These are phyloP conservation scores for Penicillium brevicompactum DNA, from an alignment of 2,329 filamentous ascomycete genomes.

Conservation along the genomic window DNA sequence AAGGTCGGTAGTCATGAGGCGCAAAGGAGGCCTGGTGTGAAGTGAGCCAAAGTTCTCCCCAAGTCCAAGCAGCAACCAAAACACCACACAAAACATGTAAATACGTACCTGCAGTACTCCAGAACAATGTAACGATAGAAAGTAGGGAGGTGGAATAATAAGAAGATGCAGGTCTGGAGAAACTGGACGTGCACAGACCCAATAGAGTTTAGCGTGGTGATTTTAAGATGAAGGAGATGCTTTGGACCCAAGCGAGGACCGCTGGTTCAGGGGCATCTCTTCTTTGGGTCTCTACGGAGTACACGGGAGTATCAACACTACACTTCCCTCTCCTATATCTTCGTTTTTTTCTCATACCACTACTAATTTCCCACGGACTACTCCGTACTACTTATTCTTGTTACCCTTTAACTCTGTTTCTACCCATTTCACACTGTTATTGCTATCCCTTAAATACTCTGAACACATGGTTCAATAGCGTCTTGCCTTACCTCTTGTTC, in stretches of 20 bases:
- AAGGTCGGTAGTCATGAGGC: constrained; percentile 21
- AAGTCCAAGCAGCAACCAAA: neutral
- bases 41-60: constrained; percentile 13
- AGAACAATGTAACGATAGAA: constrained; percentile 2
- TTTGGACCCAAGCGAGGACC: constrained; percentile 11
- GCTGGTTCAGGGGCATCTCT: constrained; percentile 7
- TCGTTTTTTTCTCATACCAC: too few species aligned
- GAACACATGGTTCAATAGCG: constrained; percentile 10
- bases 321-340: neutral
- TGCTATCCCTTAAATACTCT: neutral
- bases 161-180: constrained; percentile 18
- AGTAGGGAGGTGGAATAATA: constrained; percentile 13
- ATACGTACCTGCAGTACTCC: constrained; percentile 14
- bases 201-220: constrained; percentile 19
- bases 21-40: constrained; percentile 11
- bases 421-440: neutral
- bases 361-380: too few species aligned
- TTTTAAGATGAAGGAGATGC: constrained; percentile 28
- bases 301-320: neutral
- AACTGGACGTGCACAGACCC: constrained; percentile 23
- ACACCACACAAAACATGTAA: neutral
- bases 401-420: too few species aligned
- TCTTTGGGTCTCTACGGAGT: neutral
- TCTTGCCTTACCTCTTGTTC: neutral
- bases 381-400: too few species aligned